phyloP scores from a whole-genome alignment of 2,329 filamentous ascomycete genomes.

The Fusarium sp. region DNA sequence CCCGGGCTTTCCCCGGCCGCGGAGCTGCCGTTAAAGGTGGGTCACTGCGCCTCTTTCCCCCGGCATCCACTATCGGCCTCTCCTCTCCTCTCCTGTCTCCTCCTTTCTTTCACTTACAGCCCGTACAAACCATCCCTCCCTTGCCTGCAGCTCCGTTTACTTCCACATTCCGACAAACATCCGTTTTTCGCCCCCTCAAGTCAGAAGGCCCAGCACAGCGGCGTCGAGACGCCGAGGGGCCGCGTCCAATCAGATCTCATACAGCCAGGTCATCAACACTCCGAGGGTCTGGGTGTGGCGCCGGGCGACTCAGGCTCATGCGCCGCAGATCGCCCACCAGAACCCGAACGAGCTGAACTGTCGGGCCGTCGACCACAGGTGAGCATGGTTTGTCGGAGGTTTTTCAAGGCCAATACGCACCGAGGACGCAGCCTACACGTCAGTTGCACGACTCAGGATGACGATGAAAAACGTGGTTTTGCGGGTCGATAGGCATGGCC shows the following conservation, averaged over 20 bases:
- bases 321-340: constrained; percentile 24
- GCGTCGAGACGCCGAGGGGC: neutral
- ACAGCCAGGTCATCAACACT: constrained; percentile 25
- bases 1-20: constrained; percentile 18
- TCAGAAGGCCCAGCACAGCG: constrained; percentile 3
- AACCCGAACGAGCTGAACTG: constrained; percentile 32
- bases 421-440: constrained; percentile 22
- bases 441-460: constrained; percentile 34
- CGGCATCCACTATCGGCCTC: constrained; percentile 23
- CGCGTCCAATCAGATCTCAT: constrained; percentile 19
- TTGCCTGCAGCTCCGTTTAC: constrained; percentile 9
- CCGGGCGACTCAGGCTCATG: constrained; percentile 28
- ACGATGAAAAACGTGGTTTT: constrained; percentile 14
- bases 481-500: constrained; percentile 21
- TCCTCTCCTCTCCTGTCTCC: constrained; percentile 5
- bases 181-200: constrained; percentile 10
- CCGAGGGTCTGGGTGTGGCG: constrained; percentile 10
- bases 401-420: constrained; percentile 1
- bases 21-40: constrained; percentile 36
- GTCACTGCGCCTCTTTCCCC: constrained; percentile 24
- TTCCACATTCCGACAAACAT: constrained; percentile 20
- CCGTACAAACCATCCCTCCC: neutral
- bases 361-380: constrained; percentile 27
- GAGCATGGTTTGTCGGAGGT: constrained; percentile 10
- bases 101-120: neutral